Evolutionary conservation across 768 basidiomycete species (phyloP).

Genomic region (Scleroderma bovista): DNA sequence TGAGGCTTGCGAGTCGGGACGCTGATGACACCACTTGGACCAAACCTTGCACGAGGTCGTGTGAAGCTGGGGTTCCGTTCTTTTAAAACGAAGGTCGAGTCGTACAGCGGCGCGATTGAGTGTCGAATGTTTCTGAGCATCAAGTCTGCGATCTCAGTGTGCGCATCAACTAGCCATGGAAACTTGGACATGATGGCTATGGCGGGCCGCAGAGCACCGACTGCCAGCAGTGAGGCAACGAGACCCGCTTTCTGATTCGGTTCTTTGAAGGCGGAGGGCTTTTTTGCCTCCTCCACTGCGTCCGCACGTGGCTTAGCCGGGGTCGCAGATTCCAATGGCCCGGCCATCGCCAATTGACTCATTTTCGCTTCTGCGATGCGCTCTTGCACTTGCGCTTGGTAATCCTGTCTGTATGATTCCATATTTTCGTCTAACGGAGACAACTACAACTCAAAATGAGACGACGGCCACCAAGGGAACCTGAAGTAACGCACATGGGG

Average conservation of each 20-base stretch:
- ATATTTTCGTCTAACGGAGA: constrained; percentile 74
- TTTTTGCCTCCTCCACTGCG: constrained; percentile 33
- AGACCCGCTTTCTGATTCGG: constrained; percentile 80
- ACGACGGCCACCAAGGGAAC: not conserved
- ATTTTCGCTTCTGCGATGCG: constrained; percentile 63
- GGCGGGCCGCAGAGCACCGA: constrained; percentile 79
- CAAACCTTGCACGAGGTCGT: constrained; percentile 60
- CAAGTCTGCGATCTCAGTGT: constrained; percentile 82
- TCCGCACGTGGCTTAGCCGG: constrained; percentile 38
- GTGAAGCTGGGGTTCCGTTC: constrained; percentile 59
- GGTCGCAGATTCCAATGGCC: constrained; percentile 58
- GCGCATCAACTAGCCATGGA: constrained; percentile 79
- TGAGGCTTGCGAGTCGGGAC: constrained; percentile 54
- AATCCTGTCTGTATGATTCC: constrained; percentile 59
- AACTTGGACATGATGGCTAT: constrained; percentile 75
- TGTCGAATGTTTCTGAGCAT: constrained; percentile 69
- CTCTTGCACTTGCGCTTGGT: constrained; percentile 55
- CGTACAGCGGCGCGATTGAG: constrained; percentile 67
- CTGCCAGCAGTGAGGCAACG: constrained; percentile 70
- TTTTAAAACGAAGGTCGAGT: constrained; percentile 42
- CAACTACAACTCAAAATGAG: constrained; percentile 41
- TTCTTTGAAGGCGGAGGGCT: constrained; percentile 32
- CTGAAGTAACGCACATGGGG: constrained; percentile 63
- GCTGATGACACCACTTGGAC: constrained; percentile 46
- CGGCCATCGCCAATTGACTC: constrained; percentile 81